These are phyloP conservation scores for Stromatinia cepivora DNA, from an alignment of 2,329 filamentous ascomycete species.

Conservation along the genomic window DNA sequence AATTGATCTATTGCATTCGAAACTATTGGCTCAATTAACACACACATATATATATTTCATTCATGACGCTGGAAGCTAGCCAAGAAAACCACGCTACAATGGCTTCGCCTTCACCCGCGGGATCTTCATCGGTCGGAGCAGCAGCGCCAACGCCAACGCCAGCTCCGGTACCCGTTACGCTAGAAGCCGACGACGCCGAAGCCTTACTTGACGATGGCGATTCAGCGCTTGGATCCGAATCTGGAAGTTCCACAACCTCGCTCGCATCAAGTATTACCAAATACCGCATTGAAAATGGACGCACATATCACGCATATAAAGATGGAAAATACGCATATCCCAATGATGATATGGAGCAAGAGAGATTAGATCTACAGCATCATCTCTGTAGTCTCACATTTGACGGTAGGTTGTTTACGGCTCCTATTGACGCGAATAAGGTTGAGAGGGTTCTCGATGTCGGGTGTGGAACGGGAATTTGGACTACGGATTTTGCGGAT, in stretches of 20 bases:
- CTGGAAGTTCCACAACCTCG: conserved; percentile 26
- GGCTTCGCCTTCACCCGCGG: background rate
- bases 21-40: background rate
- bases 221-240: conserved; percentile 16
- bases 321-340: conserved; percentile 45
- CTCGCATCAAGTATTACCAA: conserved; percentile 41
- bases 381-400: conserved; percentile 29
- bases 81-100: background rate
- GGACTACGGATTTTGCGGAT: conserved; percentile 22
- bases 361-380: conserved; percentile 44
- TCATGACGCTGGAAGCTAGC: background rate
- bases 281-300: conserved; percentile 44
- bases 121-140: background rate
- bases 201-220: conserved; percentile 1
- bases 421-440: background rate
- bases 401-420: background rate
- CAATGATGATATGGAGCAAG: conserved; percentile 59
- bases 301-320: conserved; percentile 44
- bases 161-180: conserved; percentile 5
- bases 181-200: conserved; percentile 15
- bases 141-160: background rate
- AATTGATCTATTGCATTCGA: background rate
- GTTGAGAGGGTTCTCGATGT: conserved; percentile 19
- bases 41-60: background rate
- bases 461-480: conserved; percentile 21